Evolutionary conservation across 148 eudicot species (phyloP).

Genomic region (Polygonum aviculare): DNA sequence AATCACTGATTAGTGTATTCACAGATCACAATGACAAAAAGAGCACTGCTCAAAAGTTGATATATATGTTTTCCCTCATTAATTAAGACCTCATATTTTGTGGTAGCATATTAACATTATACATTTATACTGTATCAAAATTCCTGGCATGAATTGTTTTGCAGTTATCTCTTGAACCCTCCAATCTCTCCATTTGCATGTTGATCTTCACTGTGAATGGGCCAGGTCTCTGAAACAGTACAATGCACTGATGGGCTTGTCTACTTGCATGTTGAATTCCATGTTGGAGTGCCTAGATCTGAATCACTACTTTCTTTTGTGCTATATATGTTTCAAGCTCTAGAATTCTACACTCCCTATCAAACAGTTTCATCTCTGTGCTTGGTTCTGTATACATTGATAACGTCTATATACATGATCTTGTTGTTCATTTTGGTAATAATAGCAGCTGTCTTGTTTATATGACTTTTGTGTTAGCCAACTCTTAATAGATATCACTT

Average conservation of each 20-base stretch:
- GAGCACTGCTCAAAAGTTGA: background rate
- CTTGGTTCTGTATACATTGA: background rate
- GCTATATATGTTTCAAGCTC: background rate
- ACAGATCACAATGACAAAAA: conserved; percentile 7
- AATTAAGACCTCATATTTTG: background rate
- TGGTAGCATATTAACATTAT: background rate
- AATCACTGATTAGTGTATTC: conserved; percentile 8
- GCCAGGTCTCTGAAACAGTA: conserved; percentile 3
- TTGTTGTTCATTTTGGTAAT: too few species aligned
- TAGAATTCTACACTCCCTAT: background rate
- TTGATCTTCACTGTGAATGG: background rate
- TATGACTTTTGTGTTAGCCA: background rate
- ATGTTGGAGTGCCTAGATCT: background rate
- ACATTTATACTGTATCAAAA: background rate
- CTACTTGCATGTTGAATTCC: background rate
- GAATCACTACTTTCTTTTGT: background rate
- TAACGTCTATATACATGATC: background rate
- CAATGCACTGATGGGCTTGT: background rate
- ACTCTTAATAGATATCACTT: background rate
- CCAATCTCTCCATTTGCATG: conserved; percentile 1
- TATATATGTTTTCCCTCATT: background rate
- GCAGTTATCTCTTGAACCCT: background rate
- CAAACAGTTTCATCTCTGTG: background rate
- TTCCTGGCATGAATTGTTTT: conserved; percentile 5
- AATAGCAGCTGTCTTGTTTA: background rate